A percentile compares a stretch with the other conserved stretches of the same genome.
Evolutionary conservation across 2,329 filamentous ascomycete genomes (phyloP).

Genomic region (Westerdykella sp.): DNA sequence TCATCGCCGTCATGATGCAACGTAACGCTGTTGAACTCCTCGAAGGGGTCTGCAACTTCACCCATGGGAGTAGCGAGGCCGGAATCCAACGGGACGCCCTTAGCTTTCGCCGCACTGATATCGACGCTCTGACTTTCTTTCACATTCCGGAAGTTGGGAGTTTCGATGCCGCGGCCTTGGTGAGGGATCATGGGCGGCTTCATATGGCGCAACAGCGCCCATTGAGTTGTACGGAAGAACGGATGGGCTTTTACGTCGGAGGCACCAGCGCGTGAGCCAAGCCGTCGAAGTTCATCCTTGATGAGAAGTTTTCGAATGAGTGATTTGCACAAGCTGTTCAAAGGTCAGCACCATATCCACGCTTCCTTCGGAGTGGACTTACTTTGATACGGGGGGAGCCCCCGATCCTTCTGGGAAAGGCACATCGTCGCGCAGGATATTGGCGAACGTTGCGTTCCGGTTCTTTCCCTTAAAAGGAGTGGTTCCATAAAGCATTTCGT

Average conservation of each 20-base stretch:
- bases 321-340: conserved; percentile 79
- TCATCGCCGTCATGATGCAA: conserved; percentile 93
- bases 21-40: conserved; percentile 98
- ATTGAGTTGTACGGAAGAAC: conserved; percentile 94
- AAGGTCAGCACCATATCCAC: conserved; percentile 26
- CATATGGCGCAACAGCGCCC: conserved; percentile 95
- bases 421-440: conserved; percentile 92
- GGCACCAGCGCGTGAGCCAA: conserved; percentile 89
- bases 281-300: conserved; percentile 90
- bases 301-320: conserved; percentile 94
- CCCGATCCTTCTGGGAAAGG: conserved; percentile 88
- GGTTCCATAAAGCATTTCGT: conserved; percentile 98
- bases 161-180: conserved; percentile 83
- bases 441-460: conserved; percentile 94
- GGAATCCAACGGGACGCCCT: conserved; percentile 81
- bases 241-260: conserved; percentile 95
- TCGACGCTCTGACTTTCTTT: conserved; percentile 97
- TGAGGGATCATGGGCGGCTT: conserved; percentile 96
- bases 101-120: conserved; percentile 52
- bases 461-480: conserved; percentile 99
- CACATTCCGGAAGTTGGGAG: conserved; percentile 94
- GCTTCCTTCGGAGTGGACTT: conserved; percentile 41
- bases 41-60: conserved; percentile 82
- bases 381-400: conserved; percentile 85
- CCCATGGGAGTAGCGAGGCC: conserved; percentile 77